Percentiles rank a stretch among this genome's conserved stretches.
phyloP scores from a whole-genome alignment of 495 filamentous ascomycete genomes.

The Podospora appendiculata region DNA sequence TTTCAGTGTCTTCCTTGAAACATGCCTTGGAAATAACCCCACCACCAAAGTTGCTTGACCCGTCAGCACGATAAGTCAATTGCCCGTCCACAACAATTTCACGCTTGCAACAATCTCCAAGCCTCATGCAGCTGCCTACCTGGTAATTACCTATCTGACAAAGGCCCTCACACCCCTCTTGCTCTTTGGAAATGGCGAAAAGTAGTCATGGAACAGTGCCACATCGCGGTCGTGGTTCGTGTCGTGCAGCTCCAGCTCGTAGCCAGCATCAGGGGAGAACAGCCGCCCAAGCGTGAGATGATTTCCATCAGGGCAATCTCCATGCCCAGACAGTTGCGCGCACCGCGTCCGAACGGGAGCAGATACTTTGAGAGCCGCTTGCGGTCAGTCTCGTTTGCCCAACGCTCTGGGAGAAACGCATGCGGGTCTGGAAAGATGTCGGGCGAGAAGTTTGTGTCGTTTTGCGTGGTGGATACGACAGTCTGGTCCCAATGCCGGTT shows the following conservation, averaged over 20 bases:
- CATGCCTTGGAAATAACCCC: too few relatives aligned
- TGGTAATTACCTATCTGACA: background rate
- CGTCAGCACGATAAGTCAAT: too few relatives aligned
- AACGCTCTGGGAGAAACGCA: conserved; percentile 38
- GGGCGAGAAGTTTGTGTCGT: conserved; percentile 30
- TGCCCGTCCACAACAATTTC: too few relatives aligned
- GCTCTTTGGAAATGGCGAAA: conserved; percentile 16
- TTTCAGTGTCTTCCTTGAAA: too few relatives aligned
- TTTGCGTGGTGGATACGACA: conserved; percentile 7
- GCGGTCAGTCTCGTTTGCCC: conserved; percentile 25
- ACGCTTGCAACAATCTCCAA: too few relatives aligned
- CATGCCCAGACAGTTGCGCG: conserved; percentile 36
- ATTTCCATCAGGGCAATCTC: conserved; percentile 42
- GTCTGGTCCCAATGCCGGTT: background rate
- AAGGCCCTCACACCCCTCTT: conserved; percentile 1
- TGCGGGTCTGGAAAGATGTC: conserved; percentile 31
- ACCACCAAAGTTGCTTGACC: too few relatives aligned
- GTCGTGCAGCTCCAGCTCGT: conserved; percentile 10
- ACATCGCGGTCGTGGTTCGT: conserved; percentile 13
- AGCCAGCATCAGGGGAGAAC: conserved; percentile 6
- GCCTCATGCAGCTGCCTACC: too few relatives aligned
- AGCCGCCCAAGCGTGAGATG: conserved; percentile 28
- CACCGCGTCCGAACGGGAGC: conserved; percentile 37
- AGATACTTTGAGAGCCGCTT: conserved; percentile 30
- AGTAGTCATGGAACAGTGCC: conserved; percentile 17